Evolutionary conservation across 257 asterid species (phyloP).

Genomic region (Jacaranda copaia): DNA sequence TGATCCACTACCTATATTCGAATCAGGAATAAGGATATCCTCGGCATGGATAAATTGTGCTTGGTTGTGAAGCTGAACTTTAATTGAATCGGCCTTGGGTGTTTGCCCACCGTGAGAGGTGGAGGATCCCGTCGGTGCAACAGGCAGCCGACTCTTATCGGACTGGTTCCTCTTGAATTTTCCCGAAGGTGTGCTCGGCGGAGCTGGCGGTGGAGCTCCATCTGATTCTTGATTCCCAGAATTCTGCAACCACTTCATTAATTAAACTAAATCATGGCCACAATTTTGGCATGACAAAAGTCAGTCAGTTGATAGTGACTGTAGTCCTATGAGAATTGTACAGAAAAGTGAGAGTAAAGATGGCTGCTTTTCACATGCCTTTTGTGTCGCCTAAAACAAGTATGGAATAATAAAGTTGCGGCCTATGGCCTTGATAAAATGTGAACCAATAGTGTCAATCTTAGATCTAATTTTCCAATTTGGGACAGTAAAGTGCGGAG

Average conservation of each 20-base stretch:
- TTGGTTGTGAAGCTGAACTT: constrained; percentile 49
- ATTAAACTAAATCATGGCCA: background rate
- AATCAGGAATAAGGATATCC: constrained; percentile 35
- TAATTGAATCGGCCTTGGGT: constrained; percentile 43
- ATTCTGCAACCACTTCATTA: constrained; percentile 31
- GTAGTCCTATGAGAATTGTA: background rate
- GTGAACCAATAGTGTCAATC: background rate
- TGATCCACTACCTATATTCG: background rate
- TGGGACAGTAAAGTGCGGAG: background rate
- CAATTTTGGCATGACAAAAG: constrained; percentile 37
- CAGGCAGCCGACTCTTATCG: constrained; percentile 48
- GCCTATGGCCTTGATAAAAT: background rate
- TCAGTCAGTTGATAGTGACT: constrained; percentile 18
- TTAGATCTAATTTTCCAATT: background rate
- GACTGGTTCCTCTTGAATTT: constrained; percentile 41
- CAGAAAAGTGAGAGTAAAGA: background rate
- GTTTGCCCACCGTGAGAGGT: constrained; percentile 33
- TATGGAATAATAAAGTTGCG: background rate
- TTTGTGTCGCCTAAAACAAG: background rate
- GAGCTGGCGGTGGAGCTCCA: constrained; percentile 39
- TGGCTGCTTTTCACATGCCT: constrained; percentile 22
- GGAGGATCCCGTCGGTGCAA: constrained; percentile 41
- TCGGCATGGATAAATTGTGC: constrained; percentile 45
- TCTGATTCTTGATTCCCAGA: constrained; percentile 30
- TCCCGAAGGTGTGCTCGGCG: constrained; percentile 48